Evolutionary conservation across 2,329 filamentous ascomycete species (phyloP), one percentile per base, ranked within the genome.

Genomic region (Saccharata proteae): DNA sequence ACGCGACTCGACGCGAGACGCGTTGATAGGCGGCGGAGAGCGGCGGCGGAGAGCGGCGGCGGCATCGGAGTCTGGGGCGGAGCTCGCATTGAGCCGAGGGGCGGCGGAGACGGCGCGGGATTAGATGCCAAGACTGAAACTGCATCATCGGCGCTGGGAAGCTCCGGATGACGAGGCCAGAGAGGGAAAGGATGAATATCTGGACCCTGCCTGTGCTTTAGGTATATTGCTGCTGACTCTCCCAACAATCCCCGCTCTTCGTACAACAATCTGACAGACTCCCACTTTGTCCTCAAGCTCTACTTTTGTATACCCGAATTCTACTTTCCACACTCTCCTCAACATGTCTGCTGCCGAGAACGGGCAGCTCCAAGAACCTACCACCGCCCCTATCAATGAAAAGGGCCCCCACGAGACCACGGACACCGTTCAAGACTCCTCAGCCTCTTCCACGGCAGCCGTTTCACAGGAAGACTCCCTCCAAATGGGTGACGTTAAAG

Each of bases 1-100:
- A 36, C 34, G 34, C 34, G 34, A 36, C 26, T 16, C 17, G 31
- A 39, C 46, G 48, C 45, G 48, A 43, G 8, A 30, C 22, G 23
- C 31, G 24, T 23, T 35, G 34, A 24, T 12, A 6, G 20, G 16
- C 21, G 29, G 22, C 29, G 26, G 26, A n/a, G n/a, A n/a, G n/a
- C n/a, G n/a, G n/a, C n/a, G n/a, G n/a, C n/a, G 29, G n/a, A 14
- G 16, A 10, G 24, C 26, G 17, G n/a, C 11, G 5, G 6, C 14
- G 13, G 20, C 13, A n/a, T 10, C 19, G 29, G 16, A 7, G 16
- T 5, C 9, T n/a, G n/a, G 16, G 19, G 19, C 14, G 16, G 13
- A 15, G 10, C 8, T n/a, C 10, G 13, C 24, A 26, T 15, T 15
- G 26, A 27, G 26, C 6, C 16, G 5, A 18, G 16, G 23, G 13